phyloP scores from a whole-genome alignment of 225 moss, liverwort and hornwort species.

The Marchantia polymorpha region DNA sequence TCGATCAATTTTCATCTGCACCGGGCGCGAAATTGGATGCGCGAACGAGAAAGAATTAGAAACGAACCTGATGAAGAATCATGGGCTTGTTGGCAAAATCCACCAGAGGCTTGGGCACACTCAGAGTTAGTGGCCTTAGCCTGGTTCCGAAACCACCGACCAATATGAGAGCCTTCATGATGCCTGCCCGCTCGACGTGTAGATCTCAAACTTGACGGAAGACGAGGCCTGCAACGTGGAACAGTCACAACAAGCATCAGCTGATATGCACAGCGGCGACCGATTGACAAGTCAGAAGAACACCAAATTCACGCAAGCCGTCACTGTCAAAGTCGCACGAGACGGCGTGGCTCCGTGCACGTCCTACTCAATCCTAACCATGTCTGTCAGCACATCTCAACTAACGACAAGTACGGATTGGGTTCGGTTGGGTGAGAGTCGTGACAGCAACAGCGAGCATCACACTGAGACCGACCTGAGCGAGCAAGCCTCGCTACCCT shows the following conservation, averaged over 20 bases:
- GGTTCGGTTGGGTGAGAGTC: neutral
- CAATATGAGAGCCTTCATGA: constrained; percentile 64
- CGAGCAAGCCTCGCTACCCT: neutral
- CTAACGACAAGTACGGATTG: neutral
- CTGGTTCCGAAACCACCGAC: constrained; percentile 65
- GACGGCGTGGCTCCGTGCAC: neutral
- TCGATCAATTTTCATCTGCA: too few species aligned
- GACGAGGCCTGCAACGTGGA: constrained; percentile 1
- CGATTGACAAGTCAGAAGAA: neutral
- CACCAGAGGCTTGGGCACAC: constrained; percentile 60
- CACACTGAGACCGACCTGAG: neutral
- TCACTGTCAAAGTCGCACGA: neutral
- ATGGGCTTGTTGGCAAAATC: constrained; percentile 69
- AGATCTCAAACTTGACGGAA: constrained; percentile 13
- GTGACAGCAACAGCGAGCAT: neutral
- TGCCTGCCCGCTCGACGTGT: constrained; percentile 12
- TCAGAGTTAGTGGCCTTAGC: constrained; percentile 57
- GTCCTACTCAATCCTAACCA: neutral
- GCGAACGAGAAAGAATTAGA: neutral
- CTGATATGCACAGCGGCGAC: neutral
- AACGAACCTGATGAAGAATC: constrained; percentile 57
- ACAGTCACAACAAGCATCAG: neutral
- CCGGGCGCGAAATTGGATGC: neutral
- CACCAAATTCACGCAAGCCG: neutral
- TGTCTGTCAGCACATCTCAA: neutral